Evolutionary conservation across 257 asterid genomes (phyloP).

Genomic region (Leptodermis oblonga): DNA sequence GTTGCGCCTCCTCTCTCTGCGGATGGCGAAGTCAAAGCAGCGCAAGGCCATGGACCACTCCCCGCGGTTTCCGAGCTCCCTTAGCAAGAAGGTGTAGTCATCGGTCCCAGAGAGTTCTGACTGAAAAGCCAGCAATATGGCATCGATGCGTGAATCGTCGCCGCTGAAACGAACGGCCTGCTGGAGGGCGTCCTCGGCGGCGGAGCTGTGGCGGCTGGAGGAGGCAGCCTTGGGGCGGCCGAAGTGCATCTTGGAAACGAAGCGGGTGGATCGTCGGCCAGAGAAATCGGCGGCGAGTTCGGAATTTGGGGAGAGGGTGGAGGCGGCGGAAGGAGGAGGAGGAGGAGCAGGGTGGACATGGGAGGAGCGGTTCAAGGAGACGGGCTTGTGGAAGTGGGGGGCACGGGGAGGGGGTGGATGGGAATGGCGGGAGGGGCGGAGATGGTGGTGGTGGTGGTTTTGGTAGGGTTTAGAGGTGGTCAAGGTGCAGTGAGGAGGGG

Average conservation of each 20-base stretch:
- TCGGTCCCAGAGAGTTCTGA: slow-evolving; percentile 59
- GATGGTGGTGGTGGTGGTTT: slow-evolving; percentile 46
- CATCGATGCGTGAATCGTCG: slow-evolving; percentile 31
- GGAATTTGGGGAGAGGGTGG: slow-evolving; percentile 38
- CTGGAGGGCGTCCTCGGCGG: slow-evolving; percentile 64
- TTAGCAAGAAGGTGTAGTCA: slow-evolving; percentile 65
- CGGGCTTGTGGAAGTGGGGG: slow-evolving; percentile 39
- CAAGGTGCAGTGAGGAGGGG: slow-evolving; percentile 76
- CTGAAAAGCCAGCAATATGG: slow-evolving; percentile 38
- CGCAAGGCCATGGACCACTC: slow-evolving; percentile 61
- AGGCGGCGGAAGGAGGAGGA: slow-evolving; percentile 24
- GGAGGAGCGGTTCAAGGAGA: slow-evolving; percentile 41
- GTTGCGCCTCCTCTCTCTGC: slow-evolving; percentile 46
- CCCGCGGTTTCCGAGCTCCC: slow-evolving; percentile 87
- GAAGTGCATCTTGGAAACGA: slow-evolving; percentile 84
- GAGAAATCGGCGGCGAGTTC: slow-evolving; percentile 60
- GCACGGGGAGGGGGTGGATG: slow-evolving; percentile 43
- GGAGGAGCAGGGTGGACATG: slow-evolving; percentile 33
- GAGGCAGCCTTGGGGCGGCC: slow-evolving; percentile 60
- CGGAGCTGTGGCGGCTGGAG: slow-evolving; percentile 63
- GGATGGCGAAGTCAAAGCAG: slow-evolving; percentile 72
- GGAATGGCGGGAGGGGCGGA: slow-evolving; percentile 43
- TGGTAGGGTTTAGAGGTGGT: slow-evolving; percentile 81
- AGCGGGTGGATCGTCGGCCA: slow-evolving; percentile 79
- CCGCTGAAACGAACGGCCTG: slow-evolving; percentile 35